Conservation (phyloP, 768 basidiomycete species). For the Mycena pura region DNA sequence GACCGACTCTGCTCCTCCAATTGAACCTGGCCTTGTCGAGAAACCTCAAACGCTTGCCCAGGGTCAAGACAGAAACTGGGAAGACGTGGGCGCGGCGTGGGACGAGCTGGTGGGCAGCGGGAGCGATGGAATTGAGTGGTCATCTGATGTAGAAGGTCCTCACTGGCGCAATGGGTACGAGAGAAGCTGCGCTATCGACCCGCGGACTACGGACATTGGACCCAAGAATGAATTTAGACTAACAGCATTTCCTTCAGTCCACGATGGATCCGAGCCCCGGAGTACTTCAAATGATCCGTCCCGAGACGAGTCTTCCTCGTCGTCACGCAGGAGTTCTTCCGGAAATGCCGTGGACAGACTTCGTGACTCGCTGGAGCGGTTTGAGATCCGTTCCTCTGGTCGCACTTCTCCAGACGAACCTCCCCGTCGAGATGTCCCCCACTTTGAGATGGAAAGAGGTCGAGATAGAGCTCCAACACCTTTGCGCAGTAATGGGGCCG, state of each 20-base stretch:
- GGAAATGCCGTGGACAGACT: constrained; percentile 11
- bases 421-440: constrained; percentile 9
- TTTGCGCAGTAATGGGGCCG: constrained; percentile 54
- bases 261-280: constrained; percentile 3
- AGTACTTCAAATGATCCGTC: constrained; percentile 19
- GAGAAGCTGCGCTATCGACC: constrained; percentile 21
- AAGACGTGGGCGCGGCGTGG: constrained; percentile 62
- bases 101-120: constrained; percentile 50
- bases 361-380: constrained; percentile 18
- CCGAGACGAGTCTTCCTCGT: constrained; percentile 18
- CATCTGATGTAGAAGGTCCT: constrained; percentile 49
- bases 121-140: constrained; percentile 60
- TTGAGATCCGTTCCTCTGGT: constrained; percentile 15
- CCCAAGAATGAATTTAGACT: constrained; percentile 48
- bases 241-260: constrained; percentile 14
- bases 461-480: constrained; percentile 62
- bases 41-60: constrained; percentile 44
- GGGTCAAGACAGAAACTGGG: constrained; percentile 50
- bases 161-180: constrained; percentile 27
- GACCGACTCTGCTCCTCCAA: constrained; percentile 57
- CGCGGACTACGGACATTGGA: constrained; percentile 44
- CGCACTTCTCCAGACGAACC: constrained; percentile 24
- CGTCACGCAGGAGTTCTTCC: constrained; percentile 17
- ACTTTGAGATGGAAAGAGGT: constrained; percentile 49
- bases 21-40: constrained; percentile 62